Conservation (phyloP, 73 alveolate species). For the Blepharisma stoltei region DNA sequence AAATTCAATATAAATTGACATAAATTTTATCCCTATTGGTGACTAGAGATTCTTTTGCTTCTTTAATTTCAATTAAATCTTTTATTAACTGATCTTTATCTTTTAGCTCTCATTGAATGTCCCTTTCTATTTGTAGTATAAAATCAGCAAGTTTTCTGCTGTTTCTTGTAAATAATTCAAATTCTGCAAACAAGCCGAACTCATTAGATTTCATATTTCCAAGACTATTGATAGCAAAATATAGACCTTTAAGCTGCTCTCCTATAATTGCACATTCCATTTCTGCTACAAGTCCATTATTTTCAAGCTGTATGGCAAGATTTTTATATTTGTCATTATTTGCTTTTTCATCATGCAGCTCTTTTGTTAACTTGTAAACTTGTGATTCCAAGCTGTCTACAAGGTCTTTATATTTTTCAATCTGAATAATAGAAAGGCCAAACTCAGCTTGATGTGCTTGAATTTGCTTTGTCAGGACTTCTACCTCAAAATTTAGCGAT, state of each 20-base stretch:
- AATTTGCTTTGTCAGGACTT: neutral
- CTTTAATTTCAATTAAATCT: conserved; percentile 15
- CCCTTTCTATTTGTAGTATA: too few relatives aligned
- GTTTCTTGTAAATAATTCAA: neutral
- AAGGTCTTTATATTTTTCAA: neutral
- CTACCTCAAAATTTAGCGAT: neutral
- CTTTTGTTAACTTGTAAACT: neutral
- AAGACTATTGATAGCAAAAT: neutral
- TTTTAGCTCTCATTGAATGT: neutral
- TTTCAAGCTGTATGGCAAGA: neutral
- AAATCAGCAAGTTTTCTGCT: too few relatives aligned
- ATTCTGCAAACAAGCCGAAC: neutral
- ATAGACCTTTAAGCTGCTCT: neutral
- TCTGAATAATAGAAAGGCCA: neutral
- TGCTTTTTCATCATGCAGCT: neutral
- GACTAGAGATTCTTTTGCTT: neutral
- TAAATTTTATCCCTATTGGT: conserved; percentile 14
- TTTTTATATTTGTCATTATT: neutral
- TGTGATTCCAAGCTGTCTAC: neutral
- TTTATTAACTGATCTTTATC: neutral
- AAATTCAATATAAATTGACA: too few relatives aligned
- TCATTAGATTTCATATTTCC: neutral
- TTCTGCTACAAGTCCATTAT: neutral
- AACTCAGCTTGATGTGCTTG: neutral
- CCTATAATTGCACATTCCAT: neutral